Evolutionary conservation across 2,329 filamentous ascomycete species (phyloP).

Genomic region (Aplosporella prunicola): DNA sequence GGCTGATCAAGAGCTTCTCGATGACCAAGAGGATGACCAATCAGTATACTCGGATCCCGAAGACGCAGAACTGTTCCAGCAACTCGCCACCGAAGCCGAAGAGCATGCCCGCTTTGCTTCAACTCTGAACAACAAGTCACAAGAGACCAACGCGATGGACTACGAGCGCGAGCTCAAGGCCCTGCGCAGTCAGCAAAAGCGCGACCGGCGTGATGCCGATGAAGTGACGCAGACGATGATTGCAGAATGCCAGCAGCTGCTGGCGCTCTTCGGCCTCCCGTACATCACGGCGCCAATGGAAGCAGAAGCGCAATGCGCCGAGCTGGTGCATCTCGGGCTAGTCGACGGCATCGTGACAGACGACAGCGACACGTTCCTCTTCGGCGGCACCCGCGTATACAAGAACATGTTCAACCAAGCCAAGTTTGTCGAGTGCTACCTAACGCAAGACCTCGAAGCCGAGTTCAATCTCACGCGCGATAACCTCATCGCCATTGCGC

Average conservation of each 20-base stretch:
- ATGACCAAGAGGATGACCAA: constrained; percentile 19
- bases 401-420: constrained; percentile 99
- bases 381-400: constrained; percentile 91
- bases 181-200: constrained; percentile 88
- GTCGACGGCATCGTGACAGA: constrained; percentile 98
- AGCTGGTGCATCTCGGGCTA: constrained; percentile 73
- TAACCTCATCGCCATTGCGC: constrained; percentile 81
- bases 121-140: constrained; percentile 62
- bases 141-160: constrained; percentile 51
- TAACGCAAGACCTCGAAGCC: constrained; percentile 71
- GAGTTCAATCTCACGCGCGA: constrained; percentile 81
- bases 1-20: constrained; percentile 19
- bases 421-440: constrained; percentile 95
- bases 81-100: constrained; percentile 81
- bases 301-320: constrained; percentile 93
- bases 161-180: constrained; percentile 84
- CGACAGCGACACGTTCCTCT: constrained; percentile 92
- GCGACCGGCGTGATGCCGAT: constrained; percentile 89
- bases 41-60: constrained; percentile 65
- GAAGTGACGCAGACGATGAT: constrained; percentile 97
- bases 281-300: constrained; percentile 99
- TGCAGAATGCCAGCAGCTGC: constrained; percentile 82
- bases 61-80: constrained; percentile 78
- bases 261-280: constrained; percentile 83
- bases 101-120: constrained; percentile 91